These are phyloP conservation scores for Sclerotinia nivalis DNA, from an alignment of 2,329 filamentous ascomycete species.

Conservation along the genomic window DNA sequence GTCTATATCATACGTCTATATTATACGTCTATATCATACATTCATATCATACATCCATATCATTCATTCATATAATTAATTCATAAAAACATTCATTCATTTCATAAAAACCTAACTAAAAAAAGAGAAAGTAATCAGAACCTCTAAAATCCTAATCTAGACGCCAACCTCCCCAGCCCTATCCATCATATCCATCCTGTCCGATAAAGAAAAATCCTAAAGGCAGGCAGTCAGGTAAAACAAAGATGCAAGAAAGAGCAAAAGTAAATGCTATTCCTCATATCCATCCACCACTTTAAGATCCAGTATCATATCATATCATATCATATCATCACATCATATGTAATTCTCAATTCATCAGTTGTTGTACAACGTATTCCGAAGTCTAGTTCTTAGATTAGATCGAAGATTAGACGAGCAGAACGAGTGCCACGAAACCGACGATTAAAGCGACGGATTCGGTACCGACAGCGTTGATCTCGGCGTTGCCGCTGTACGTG, in stretches of 20 bases:
- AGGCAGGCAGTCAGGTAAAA: not conserved
- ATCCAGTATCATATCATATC: not conserved
- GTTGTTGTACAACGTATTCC: not conserved
- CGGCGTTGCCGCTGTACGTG: not conserved
- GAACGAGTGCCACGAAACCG: not conserved
- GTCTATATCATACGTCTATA: no score
- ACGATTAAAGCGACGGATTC: slow-evolving; percentile 1
- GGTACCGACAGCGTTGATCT: not conserved
- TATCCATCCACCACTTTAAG: not conserved
- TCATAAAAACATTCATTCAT: not conserved
- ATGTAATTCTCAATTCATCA: not conserved
- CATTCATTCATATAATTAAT: no score
- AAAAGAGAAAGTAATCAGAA: not conserved
- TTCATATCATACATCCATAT: no score
- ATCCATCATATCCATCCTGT: not conserved
- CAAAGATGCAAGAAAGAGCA: slow-evolving; percentile 3
- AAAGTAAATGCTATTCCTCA: not conserved
- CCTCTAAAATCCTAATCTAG: not conserved
- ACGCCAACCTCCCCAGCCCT: not conserved
- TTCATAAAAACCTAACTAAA: not conserved
- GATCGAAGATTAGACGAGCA: not conserved
- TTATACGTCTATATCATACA: no score
- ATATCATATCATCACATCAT: not conserved
- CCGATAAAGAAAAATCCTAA: not conserved
- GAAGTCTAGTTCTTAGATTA: not conserved